Evolutionary conservation across 208 protist species (phyloP), one percentile per base, ranked within the genome.

Genomic region (Phytomonas francai): DNA sequence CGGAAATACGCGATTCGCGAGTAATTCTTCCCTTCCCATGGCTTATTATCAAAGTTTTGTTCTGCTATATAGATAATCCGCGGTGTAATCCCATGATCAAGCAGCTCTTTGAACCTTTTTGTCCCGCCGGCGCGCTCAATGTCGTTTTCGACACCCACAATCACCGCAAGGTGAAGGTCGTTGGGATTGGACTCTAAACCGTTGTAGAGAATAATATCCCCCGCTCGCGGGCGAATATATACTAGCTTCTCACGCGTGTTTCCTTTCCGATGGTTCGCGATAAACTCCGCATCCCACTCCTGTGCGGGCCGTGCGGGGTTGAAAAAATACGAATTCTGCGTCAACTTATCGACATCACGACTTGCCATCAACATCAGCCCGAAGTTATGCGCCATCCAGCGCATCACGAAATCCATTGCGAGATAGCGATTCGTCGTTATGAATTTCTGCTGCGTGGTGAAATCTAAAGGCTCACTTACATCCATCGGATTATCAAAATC

Each of bases 31-130:
- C 70, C 72, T 3, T 63, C 73, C 83, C 77, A 87, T 42, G 66
- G 59, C 32, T 31, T 71, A 59, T 91, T 91, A 42, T 83, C 68
- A 33, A 75, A 79, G 67, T 91, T 91, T 60, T 91, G 82, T 75
- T 88, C 81, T 4, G 85, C 85, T 28, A 91, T 73, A 70, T 89
- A 91, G 7, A 91, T 72, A 28, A 72, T 66, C 16, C 77, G 78
- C 5, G 83, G 85, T 27, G 86, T 79, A n/a, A 83, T 54, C 16
- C 76, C 64, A 56, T 74, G 34, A 58, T 76, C 71, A 31, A 66
- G 65, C 6, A 91, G 72, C 30, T 73, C 69, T 0, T 49, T 63
- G 5, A 84, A 67, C 61, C 67, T 19, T 66, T 78, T 79, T 30
- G 60, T 63, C 19, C 79, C 75, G 30, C 75, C 74, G 0, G 81